Evolutionary conservation across 257 asterid genomes (phyloP).

Genomic region (Rubia yunnanensis): DNA sequence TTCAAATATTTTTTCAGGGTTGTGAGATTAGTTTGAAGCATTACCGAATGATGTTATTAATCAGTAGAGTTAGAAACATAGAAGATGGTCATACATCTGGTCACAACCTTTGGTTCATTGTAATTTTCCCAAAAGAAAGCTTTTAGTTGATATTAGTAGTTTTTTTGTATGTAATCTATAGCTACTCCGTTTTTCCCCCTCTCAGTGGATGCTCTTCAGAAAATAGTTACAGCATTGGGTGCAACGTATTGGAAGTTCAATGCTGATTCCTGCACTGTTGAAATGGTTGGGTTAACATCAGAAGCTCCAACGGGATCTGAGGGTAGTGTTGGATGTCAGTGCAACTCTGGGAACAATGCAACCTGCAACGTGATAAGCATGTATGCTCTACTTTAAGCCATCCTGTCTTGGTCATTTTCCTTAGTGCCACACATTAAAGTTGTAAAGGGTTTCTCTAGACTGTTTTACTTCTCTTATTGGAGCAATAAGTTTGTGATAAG

Average conservation of each 20-base stretch:
- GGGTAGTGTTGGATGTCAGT: slow-evolving; percentile 46
- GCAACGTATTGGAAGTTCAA: slow-evolving; percentile 56
- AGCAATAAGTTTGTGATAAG: neutral
- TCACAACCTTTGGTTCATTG: neutral
- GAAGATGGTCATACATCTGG: neutral
- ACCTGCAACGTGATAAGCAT: slow-evolving; percentile 55
- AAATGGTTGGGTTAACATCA: slow-evolving; percentile 42
- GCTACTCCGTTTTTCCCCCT: neutral
- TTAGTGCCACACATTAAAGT: neutral
- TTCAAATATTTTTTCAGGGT: neutral
- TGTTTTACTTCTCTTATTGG: neutral
- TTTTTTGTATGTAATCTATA: neutral
- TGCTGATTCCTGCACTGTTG: slow-evolving; percentile 48
- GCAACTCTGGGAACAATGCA: slow-evolving; percentile 34
- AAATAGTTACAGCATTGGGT: slow-evolving; percentile 68
- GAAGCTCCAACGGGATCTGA: slow-evolving; percentile 43
- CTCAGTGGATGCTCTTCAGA: slow-evolving; percentile 61
- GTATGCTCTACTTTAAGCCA: slow-evolving; percentile 22
- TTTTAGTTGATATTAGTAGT: neutral
- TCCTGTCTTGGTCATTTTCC: neutral
- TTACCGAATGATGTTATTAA: neutral
- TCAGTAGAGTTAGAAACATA: neutral
- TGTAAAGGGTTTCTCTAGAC: neutral
- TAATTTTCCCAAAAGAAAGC: neutral
- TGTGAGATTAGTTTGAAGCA: neutral